These are phyloP conservation scores for Elaeagnus macrophylla DNA, from an alignment of 306 rosid genomes.

Conservation along the genomic window DNA sequence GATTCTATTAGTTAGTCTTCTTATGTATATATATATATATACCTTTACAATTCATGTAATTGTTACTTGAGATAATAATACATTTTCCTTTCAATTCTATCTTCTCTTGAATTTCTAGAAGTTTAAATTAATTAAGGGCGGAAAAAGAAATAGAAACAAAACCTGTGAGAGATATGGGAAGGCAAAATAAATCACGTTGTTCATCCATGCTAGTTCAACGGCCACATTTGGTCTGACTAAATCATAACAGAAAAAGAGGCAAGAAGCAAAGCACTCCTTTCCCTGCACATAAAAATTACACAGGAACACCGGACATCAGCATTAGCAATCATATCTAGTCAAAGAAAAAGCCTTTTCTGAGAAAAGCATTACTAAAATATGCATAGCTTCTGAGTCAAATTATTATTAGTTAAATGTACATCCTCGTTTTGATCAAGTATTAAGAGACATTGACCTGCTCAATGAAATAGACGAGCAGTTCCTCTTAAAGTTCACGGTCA, in stretches of 20 bases:
- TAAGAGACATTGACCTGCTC: constrained; percentile 50
- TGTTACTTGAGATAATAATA: too few species aligned
- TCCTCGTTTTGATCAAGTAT: not conserved
- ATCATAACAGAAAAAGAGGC: constrained; percentile 95
- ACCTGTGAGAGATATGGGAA: constrained; percentile 93
- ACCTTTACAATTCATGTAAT: too few species aligned
- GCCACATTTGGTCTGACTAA: constrained; percentile 76
- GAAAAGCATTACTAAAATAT: too few species aligned
- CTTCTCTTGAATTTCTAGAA: too few species aligned
- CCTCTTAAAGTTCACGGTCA: constrained; percentile 90
- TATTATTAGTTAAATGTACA: too few species aligned
- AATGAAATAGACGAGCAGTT: constrained; percentile 85
- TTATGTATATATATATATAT: too few species aligned
- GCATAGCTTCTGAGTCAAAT: too few species aligned
- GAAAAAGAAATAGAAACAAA: constrained; percentile 1
- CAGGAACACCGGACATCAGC: not conserved
- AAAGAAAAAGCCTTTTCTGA: too few species aligned
- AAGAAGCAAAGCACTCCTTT: constrained; percentile 94
- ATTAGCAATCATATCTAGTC: not conserved
- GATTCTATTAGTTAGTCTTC: too few species aligned
- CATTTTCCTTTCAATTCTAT: too few species aligned
- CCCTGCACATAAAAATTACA: constrained; percentile 45
- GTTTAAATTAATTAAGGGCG: not conserved
- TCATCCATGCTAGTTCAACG: constrained; percentile 89
- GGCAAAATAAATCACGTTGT: constrained; percentile 84